phyloP scores from a whole-genome alignment of 2,329 filamentous ascomycete genomes.

The Epichloe scottii region DNA sequence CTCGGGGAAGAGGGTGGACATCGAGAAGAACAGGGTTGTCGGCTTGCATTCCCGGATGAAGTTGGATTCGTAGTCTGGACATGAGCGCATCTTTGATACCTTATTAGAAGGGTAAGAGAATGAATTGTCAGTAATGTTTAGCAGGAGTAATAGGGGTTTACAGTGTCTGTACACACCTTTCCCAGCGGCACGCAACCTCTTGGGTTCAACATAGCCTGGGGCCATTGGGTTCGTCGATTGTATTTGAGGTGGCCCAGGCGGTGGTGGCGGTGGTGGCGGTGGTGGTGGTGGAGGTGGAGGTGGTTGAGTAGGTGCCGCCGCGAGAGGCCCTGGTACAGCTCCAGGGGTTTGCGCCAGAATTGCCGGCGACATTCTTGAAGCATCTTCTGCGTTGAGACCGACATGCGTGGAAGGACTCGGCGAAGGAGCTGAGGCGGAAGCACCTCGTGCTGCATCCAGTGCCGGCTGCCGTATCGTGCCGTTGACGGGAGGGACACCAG shows the following conservation, averaged over 20 bases:
- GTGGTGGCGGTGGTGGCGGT: conserved; percentile 7
- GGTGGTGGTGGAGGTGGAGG: conserved; percentile 8
- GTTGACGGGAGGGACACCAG: conserved; percentile 13
- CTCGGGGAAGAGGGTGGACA: conserved; percentile 50
- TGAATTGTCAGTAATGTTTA: neutral
- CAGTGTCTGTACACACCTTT: conserved; percentile 24
- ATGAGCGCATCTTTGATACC: conserved; percentile 51
- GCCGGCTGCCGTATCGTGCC: conserved; percentile 11
- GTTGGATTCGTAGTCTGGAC: conserved; percentile 50
- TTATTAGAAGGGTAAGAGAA: conserved; percentile 13
- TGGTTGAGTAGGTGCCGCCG: conserved; percentile 7
- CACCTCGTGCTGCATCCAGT: conserved; percentile 29
- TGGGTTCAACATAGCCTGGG: conserved; percentile 23
- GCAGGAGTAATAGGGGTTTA: too few relatives aligned
- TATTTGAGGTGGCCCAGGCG: conserved; percentile 13
- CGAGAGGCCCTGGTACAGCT: conserved; percentile 5
- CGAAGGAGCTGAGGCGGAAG: conserved; percentile 26
- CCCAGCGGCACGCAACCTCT: conserved; percentile 25
- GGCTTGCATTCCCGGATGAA: conserved; percentile 53
- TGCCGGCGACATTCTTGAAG: conserved; percentile 15
- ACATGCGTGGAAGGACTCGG: conserved; percentile 31
- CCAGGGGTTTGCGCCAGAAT: conserved; percentile 10
- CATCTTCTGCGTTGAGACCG: conserved; percentile 25
- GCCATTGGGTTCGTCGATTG: conserved; percentile 15
- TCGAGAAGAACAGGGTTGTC: conserved; percentile 49